A percentile compares a stretch with the other conserved stretches of the same genome.
phyloP scores from a whole-genome alignment of 805 yeast species.

The Pichia membranifaciens region DNA sequence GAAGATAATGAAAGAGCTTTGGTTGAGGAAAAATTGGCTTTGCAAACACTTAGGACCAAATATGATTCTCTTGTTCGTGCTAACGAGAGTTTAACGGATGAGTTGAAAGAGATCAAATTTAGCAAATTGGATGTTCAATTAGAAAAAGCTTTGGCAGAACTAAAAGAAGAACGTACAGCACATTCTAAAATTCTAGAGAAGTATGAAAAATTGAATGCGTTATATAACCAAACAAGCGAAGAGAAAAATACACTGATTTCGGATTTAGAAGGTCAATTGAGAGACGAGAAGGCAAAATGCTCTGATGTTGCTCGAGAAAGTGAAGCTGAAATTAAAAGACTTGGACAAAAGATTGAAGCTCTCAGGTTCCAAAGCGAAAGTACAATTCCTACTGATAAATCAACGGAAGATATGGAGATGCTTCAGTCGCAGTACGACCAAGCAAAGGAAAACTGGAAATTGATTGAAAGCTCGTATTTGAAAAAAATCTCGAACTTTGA shows the following conservation, averaged over 20 bases:
- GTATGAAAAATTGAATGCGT: slow-evolving; percentile 18
- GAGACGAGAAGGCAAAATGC: slow-evolving; percentile 15
- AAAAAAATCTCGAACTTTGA: slow-evolving; percentile 41
- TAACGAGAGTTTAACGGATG: slow-evolving; percentile 22
- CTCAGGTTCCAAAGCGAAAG: slow-evolving; percentile 57
- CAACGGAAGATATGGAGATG: slow-evolving; percentile 30
- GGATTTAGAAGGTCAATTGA: slow-evolving; percentile 26
- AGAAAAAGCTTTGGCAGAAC: slow-evolving; percentile 29
- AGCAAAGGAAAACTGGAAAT: slow-evolving; percentile 78
- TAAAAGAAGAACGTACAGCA: slow-evolving; percentile 27
- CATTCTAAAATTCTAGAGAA: slow-evolving; percentile 13
- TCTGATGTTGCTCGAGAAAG: slow-evolving; percentile 27
- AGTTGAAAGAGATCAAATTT: slow-evolving; percentile 29
- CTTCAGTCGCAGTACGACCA: slow-evolving; percentile 67
- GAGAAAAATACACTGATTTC: slow-evolving; percentile 20
- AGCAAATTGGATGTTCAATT: slow-evolving; percentile 32
- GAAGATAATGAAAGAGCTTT: slow-evolving; percentile 1
- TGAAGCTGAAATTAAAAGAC: slow-evolving; percentile 43
- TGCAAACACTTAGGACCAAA: slow-evolving; percentile 21
- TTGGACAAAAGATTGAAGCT: slow-evolving; percentile 68
- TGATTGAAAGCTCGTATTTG: slow-evolving; percentile 63
- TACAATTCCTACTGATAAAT: slow-evolving; percentile 1
- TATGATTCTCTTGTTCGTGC: slow-evolving; percentile 23
- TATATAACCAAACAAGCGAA: slow-evolving; percentile 22
- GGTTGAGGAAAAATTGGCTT: slow-evolving; percentile 30